Conservation (phyloP, 345 rosid genomes). For the Theobroma cacao region DNA sequence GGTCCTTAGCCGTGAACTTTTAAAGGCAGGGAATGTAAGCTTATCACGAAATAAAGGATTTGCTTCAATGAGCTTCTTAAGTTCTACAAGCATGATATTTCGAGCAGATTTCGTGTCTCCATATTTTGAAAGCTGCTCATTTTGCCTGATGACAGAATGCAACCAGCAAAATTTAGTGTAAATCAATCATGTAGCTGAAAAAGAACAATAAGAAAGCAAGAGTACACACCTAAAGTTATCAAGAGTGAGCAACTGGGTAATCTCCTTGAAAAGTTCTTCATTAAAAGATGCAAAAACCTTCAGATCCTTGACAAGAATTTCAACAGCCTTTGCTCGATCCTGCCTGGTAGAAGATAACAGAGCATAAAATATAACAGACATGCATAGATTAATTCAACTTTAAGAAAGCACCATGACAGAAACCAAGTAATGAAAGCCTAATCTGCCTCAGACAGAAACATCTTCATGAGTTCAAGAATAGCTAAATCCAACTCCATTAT, state of each 20-base stretch:
- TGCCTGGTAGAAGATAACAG: conserved; percentile 42
- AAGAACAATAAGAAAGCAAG: conserved; percentile 10
- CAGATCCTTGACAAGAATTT: conserved; percentile 76
- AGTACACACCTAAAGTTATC: conserved; percentile 64
- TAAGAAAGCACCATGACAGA: neutral
- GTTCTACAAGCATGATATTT: conserved; percentile 58
- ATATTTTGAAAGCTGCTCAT: conserved; percentile 81
- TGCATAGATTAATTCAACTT: neutral
- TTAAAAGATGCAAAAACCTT: conserved; percentile 68
- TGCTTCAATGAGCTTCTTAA: conserved; percentile 76
- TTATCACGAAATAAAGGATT: conserved; percentile 82
- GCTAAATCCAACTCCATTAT: neutral
- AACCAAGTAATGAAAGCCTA: neutral
- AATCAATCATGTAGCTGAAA: neutral
- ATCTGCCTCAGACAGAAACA: neutral
- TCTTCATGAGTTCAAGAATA: neutral
- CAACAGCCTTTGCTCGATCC: conserved; percentile 78
- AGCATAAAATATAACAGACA: conserved; percentile 7
- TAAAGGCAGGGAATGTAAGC: conserved; percentile 59
- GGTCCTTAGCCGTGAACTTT: conserved; percentile 71
- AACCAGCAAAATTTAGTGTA: conserved; percentile 6
- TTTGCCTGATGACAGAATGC: conserved; percentile 45
- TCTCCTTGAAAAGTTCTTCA: conserved; percentile 77
- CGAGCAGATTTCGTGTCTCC: conserved; percentile 82
- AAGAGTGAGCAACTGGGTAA: conserved; percentile 70